Percentiles rank a stretch among this genome's conserved stretches.
phyloP scores from a whole-genome alignment of 176 grass and related monocot genomes.

The Leersia perrieri region DNA sequence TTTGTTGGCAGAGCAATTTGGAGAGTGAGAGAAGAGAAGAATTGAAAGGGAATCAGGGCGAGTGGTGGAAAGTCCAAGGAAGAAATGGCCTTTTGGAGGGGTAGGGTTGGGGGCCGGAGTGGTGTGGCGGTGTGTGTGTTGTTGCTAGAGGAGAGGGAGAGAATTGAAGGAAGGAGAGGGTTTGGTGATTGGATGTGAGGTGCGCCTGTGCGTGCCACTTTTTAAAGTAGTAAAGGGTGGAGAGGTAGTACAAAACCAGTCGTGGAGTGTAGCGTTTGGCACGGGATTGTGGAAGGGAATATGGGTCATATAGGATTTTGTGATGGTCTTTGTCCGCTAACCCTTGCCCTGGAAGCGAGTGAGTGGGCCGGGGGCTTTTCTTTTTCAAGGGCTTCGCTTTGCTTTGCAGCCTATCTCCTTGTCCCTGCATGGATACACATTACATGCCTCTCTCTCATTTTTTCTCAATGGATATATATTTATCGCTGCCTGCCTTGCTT shows the following conservation, averaged over 20 bases:
- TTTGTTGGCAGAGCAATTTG: slow-evolving; percentile 35
- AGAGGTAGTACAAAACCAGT: slow-evolving; percentile 67
- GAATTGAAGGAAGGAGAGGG: no score
- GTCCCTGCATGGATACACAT: background rate
- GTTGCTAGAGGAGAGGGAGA: no score
- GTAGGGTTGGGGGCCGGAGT: slow-evolving; percentile 16
- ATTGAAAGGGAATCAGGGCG: slow-evolving; percentile 60
- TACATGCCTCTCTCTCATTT: slow-evolving; percentile 7
- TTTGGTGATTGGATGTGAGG: slow-evolving; percentile 66
- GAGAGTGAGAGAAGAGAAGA: slow-evolving; percentile 15
- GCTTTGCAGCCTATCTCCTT: slow-evolving; percentile 34
- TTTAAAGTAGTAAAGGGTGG: slow-evolving; percentile 65
- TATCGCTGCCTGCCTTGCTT: background rate
- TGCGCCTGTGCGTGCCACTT: slow-evolving; percentile 50
- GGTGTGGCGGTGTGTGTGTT: background rate
- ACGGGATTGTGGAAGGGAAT: slow-evolving; percentile 53
- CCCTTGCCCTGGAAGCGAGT: slow-evolving; percentile 41
- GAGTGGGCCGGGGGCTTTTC: slow-evolving; percentile 10
- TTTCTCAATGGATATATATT: slow-evolving; percentile 35
- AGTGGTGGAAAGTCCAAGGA: slow-evolving; percentile 65
- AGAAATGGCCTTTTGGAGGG: slow-evolving; percentile 39
- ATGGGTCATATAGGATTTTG: slow-evolving; percentile 70
- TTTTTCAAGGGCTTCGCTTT: slow-evolving; percentile 24
- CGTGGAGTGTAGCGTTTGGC: slow-evolving; percentile 74
- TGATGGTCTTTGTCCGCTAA: slow-evolving; percentile 63